Evolutionary conservation across 2,329 filamentous ascomycete genomes (phyloP), one percentile per base, ranked within the genome.

Genomic region (Lasiodiplodia hormozganensis): DNA sequence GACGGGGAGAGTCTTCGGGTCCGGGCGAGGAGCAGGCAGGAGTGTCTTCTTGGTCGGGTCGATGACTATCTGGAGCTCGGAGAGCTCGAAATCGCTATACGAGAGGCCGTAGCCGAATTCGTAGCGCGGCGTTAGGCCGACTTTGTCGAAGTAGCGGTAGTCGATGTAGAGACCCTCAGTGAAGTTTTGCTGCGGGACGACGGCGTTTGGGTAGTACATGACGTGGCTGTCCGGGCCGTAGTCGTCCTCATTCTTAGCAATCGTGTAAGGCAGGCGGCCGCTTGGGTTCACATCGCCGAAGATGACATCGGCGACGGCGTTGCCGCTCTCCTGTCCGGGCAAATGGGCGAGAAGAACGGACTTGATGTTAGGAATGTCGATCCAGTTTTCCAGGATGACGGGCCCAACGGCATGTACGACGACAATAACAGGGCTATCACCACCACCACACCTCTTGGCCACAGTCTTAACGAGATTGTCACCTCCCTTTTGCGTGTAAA

Each of bases 391-490:
- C 68, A 97, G 78, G 2, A 95, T 81, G 2, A 96, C 88, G 0
- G 94, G 92, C 0, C 95, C 95, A 25, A 97, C 92, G 0, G 92
- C 88, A 76, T 97, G 94, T 2, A 96, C 85, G 4, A 97, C 89
- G 2, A 97, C 94, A n/a, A 97, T 83, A 0, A 94, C 91, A 43
- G 86, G 85, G 11, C 89, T 89, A 18, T 84, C 80, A 36, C 88
- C 90, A 47, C 78, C 74, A 38, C 83, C 84, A 43, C 89, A 90
- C 72, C 90, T 93, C 60, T 85, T 85, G 0, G 93, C 92, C 0
- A 95, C 92, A 18, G 88, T 83, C 68, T 88, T 81, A 38, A 97
- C 88, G 0, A 98, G 85, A 14, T 87, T 82, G 70, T 96, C 91
- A n/a, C 93, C 92, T 8, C 86, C 87, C 72, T 92, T 92, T 73